Evolutionary conservation across 2,329 filamentous ascomycete species (phyloP).

Genomic region (Fusarium sp.): DNA sequence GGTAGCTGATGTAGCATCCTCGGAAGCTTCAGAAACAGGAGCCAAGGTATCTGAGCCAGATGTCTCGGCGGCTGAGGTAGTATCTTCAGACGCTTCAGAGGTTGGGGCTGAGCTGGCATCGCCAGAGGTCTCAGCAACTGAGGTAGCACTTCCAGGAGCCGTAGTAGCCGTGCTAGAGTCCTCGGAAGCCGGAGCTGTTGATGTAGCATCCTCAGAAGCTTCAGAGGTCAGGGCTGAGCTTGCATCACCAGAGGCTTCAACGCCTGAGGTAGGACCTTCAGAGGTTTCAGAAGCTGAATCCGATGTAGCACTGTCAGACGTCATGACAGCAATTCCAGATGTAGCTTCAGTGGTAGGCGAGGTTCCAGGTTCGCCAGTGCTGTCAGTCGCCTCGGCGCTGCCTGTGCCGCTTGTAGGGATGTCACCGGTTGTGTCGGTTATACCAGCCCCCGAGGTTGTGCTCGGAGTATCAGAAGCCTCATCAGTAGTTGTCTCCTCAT

Average conservation of each 20-base stretch:
- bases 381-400: not conserved
- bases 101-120: not conserved
- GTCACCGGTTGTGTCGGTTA: not conserved
- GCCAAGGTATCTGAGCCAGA: not conserved
- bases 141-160: not conserved
- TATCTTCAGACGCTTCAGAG: not conserved
- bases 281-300: not conserved
- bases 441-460: not conserved
- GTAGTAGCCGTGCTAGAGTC: not conserved
- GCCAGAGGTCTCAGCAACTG: not conserved
- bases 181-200: not conserved
- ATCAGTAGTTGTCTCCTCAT: not conserved
- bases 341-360: not conserved
- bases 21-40: not conserved
- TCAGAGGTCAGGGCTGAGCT: not conserved
- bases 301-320: not conserved
- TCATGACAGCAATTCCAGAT: not conserved
- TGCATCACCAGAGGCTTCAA: not conserved
- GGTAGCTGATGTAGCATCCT: not conserved
- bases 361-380: not conserved
- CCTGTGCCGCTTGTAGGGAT: not conserved
- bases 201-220: not conserved
- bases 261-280: not conserved
- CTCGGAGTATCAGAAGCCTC: not conserved
- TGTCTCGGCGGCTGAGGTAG: not conserved